phyloP scores from a whole-genome alignment of 2,329 filamentous ascomycete genomes.

The Periconia sp. region DNA sequence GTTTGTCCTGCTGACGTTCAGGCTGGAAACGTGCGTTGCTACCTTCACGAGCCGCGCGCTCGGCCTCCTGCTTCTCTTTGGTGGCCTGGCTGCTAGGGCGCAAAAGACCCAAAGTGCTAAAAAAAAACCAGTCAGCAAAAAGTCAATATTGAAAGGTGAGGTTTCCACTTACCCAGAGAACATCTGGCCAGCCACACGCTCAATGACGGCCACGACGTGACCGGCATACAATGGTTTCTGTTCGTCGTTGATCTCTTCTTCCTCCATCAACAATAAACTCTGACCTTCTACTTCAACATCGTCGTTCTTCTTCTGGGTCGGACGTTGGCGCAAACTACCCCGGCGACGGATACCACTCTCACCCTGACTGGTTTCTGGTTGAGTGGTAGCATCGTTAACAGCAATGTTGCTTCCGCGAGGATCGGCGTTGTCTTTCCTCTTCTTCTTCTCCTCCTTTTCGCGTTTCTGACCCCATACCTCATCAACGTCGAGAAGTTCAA shows the following conservation, averaged over 20 bases:
- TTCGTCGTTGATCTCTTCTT: constrained; percentile 98
- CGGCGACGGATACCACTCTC: constrained; percentile 90
- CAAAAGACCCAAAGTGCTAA: constrained; percentile 80
- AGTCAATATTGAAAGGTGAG: neutral
- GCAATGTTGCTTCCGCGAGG: constrained; percentile 74
- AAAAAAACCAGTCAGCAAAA: constrained; percentile 9
- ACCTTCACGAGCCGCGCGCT: constrained; percentile 88
- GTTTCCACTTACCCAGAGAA: constrained; percentile 67
- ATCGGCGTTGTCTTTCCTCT: constrained; percentile 97
- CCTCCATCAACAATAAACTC: constrained; percentile 92
- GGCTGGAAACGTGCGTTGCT: constrained; percentile 71
- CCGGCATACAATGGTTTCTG: constrained; percentile 97
- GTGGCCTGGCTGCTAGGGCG: constrained; percentile 97
- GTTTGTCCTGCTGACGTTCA: constrained; percentile 87
- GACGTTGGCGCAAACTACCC: constrained; percentile 92
- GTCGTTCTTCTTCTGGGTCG: constrained; percentile 99
- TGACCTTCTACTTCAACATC: constrained; percentile 98
- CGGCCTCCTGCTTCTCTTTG: constrained; percentile 98
- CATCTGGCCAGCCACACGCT: constrained; percentile 97
- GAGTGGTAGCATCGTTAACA: constrained; percentile 61
- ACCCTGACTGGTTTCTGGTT: constrained; percentile 62
- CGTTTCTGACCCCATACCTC: constrained; percentile 99
- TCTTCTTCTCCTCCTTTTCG: constrained; percentile 99
- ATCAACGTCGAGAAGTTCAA: constrained; percentile 95
- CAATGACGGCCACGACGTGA: constrained; percentile 95